Evolutionary conservation across 2,329 filamentous ascomycete species (phyloP).

Genomic region (Exophiala dermatitidis): DNA sequence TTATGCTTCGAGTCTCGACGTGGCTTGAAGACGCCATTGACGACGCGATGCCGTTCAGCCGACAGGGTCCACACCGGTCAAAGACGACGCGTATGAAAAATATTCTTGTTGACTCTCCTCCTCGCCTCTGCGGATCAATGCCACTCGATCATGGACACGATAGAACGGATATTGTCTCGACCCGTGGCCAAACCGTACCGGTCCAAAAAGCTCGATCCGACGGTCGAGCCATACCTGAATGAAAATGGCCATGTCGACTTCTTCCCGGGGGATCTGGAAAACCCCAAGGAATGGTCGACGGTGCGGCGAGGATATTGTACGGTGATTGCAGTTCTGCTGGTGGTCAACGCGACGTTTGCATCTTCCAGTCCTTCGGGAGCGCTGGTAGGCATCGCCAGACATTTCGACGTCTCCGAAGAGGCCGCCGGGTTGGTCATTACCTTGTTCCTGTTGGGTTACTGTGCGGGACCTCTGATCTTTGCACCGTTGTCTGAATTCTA

Average conservation of each 20-base stretch:
- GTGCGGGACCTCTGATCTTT: constrained; percentile 55
- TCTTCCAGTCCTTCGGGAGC: constrained; percentile 39
- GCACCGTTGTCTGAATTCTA: constrained; percentile 61
- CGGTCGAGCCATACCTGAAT: constrained; percentile 41
- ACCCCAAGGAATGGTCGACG: constrained; percentile 37
- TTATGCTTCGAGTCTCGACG: too few species aligned
- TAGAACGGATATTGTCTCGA: constrained; percentile 44
- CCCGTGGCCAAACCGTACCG: constrained; percentile 49
- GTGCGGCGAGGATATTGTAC: constrained; percentile 39
- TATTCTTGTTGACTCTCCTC: too few species aligned
- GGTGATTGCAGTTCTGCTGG: constrained; percentile 36
- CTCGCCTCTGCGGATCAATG: neutral
- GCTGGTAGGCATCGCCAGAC: constrained; percentile 36
- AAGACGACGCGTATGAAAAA: too few species aligned
- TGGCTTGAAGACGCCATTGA: too few species aligned
- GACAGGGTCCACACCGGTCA: too few species aligned
- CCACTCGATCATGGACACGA: constrained; percentile 32
- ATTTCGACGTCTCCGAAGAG: constrained; percentile 44
- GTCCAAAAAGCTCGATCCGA: constrained; percentile 35
- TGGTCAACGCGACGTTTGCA: constrained; percentile 52
- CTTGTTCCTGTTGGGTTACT: constrained; percentile 58
- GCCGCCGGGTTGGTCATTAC: constrained; percentile 53
- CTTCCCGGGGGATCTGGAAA: constrained; percentile 43
- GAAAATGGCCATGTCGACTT: constrained; percentile 48
- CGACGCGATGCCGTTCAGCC: too few species aligned